phyloP scores from a whole-genome alignment of 2,329 filamentous ascomycete genomes.

The Erysiphe pulchra region DNA sequence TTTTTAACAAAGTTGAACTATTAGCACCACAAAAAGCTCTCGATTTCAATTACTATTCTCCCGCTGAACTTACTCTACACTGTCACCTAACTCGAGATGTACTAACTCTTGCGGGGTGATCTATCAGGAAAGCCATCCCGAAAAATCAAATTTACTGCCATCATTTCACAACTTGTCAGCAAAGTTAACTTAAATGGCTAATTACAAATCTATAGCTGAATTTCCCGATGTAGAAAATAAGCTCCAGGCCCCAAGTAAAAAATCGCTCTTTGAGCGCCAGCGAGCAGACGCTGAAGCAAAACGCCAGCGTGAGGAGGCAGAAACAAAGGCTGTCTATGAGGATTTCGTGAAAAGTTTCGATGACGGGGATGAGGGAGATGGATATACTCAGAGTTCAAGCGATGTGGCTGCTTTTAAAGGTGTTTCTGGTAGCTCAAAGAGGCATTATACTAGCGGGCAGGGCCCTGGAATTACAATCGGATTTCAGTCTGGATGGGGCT shows the following conservation, averaged over 20 bases:
- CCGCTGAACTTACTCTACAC: too few species aligned
- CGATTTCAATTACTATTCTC: too few species aligned
- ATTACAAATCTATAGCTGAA: slow-evolving; percentile 8
- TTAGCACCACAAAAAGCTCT: too few species aligned
- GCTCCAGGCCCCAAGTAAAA: slow-evolving; percentile 54
- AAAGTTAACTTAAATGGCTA: not conserved
- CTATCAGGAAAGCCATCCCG: too few species aligned
- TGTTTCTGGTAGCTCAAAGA: slow-evolving; percentile 19
- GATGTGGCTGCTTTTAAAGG: slow-evolving; percentile 3
- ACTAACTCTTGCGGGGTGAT: too few species aligned
- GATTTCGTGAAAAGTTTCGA: slow-evolving; percentile 69
- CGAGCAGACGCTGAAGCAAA: slow-evolving; percentile 79
- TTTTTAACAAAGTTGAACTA: too few species aligned
- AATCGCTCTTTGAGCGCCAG: slow-evolving; percentile 70
- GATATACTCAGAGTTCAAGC: slow-evolving; percentile 4
- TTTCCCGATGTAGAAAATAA: slow-evolving; percentile 57
- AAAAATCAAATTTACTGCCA: too few species aligned
- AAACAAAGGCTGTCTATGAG: slow-evolving; percentile 66
- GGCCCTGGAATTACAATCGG: slow-evolving; percentile 14
- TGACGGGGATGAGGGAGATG: slow-evolving; percentile 20
- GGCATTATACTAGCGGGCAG: slow-evolving; percentile 30
- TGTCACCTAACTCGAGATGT: too few species aligned
- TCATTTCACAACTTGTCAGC: too few species aligned
- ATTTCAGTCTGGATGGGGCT: slow-evolving; percentile 8
- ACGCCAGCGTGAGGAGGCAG: slow-evolving; percentile 55